Evolutionary conservation across 768 basidiomycete genomes (phyloP).

Genomic region (Scleroderma citrinum): DNA sequence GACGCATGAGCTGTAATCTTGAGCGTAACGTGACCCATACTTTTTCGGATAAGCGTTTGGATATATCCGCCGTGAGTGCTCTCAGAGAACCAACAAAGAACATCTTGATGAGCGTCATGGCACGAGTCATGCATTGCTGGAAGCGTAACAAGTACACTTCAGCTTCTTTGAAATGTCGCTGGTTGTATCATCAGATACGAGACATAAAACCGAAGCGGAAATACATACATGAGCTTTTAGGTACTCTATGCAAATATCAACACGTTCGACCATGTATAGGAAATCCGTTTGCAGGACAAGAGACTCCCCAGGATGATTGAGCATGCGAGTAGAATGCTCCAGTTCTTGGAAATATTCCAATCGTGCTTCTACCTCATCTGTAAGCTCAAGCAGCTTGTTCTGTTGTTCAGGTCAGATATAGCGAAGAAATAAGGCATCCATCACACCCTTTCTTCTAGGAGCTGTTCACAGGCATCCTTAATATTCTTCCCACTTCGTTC

Average conservation of each 20-base stretch:
- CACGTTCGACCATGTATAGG: slow-evolving; percentile 91
- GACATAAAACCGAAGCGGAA: not conserved
- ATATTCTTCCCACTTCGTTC: slow-evolving; percentile 90
- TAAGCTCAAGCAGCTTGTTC: slow-evolving; percentile 72
- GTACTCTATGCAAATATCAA: slow-evolving; percentile 92
- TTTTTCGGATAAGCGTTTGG: slow-evolving; percentile 69
- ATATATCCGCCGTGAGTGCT: slow-evolving; percentile 72
- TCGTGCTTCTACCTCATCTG: slow-evolving; percentile 75
- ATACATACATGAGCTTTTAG: slow-evolving; percentile 74
- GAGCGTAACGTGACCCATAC: slow-evolving; percentile 27
- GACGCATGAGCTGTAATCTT: not conserved
- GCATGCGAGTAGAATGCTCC: slow-evolving; percentile 86
- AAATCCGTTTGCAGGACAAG: slow-evolving; percentile 90
- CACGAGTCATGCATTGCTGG: slow-evolving; percentile 96
- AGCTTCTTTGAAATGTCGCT: slow-evolving; percentile 90
- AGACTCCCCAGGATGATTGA: slow-evolving; percentile 90
- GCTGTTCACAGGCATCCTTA: slow-evolving; percentile 84
- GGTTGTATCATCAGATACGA: not conserved
- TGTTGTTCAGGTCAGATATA: slow-evolving; percentile 23
- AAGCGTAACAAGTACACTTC: slow-evolving; percentile 94
- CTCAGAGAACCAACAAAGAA: slow-evolving; percentile 85
- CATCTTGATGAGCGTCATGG: slow-evolving; percentile 98
- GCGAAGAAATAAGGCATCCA: not conserved
- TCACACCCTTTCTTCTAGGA: slow-evolving; percentile 85
- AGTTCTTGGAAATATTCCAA: slow-evolving; percentile 94